Percentiles rank a stretch among this genome's conserved stretches.
Conservation (phyloP, 345 rosid genomes). For the Eucalyptus tenuipes region DNA sequence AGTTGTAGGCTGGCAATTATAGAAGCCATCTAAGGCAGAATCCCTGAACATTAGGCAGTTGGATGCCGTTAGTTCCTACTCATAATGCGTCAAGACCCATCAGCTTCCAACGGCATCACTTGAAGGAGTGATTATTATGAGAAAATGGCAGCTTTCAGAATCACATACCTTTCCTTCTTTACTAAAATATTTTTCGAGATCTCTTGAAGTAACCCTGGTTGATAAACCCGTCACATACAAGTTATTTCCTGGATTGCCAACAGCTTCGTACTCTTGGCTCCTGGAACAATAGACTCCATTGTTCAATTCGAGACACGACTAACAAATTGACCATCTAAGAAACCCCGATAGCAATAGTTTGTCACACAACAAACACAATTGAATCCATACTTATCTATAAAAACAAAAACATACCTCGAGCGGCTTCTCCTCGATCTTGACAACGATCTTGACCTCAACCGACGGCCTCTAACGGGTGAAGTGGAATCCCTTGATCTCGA, state of each 20-base stretch:
- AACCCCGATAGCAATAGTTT: neutral
- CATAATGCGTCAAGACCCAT: neutral
- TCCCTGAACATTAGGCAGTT: neutral
- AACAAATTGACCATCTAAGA: neutral
- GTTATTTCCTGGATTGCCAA: conserved; percentile 48
- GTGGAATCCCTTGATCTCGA: conserved; percentile 14
- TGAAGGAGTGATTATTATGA: neutral
- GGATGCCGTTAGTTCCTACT: neutral
- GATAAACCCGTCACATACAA: conserved; percentile 61
- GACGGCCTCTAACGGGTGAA: conserved; percentile 21
- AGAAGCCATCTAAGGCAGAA: neutral
- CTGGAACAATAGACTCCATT: conserved; percentile 9
- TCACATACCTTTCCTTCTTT: conserved; percentile 48
- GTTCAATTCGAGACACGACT: neutral
- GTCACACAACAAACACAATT: neutral
- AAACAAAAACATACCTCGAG: conserved; percentile 19
- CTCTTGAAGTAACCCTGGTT: conserved; percentile 29
- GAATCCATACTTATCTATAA: neutral
- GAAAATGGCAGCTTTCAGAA: neutral
- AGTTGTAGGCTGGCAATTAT: neutral
- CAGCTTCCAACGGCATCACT: neutral
- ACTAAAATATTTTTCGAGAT: conserved; percentile 43
- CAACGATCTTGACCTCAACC: conserved; percentile 28
- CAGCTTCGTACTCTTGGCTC: conserved; percentile 33
- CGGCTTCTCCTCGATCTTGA: conserved; percentile 25